Conservation (phyloP, 2,329 filamentous ascomycete genomes). For the Didymosphaeria variabile region DNA sequence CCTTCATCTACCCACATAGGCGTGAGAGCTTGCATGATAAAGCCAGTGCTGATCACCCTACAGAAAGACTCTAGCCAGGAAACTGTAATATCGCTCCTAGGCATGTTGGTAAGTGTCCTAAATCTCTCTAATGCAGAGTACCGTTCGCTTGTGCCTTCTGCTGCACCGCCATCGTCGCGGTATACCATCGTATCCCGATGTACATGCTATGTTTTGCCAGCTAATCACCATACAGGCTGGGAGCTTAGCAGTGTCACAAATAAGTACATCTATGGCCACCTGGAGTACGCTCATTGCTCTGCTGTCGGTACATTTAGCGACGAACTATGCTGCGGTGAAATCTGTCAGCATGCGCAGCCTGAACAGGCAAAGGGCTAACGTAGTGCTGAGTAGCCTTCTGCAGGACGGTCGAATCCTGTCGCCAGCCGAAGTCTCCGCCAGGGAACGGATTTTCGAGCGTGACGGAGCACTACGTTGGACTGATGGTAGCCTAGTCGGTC, state of each 20-base stretch:
- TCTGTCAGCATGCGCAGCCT: conserved; percentile 84
- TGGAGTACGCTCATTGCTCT: conserved; percentile 77
- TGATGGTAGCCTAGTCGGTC: conserved; percentile 58
- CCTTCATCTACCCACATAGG: conserved; percentile 24
- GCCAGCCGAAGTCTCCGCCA: conserved; percentile 70
- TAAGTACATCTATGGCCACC: conserved; percentile 76
- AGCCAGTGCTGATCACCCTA: conserved; percentile 27
- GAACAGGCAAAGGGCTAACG: conserved; percentile 85
- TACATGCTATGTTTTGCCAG: conserved; percentile 16
- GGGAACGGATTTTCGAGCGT: conserved; percentile 67
- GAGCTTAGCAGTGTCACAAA: conserved; percentile 78
- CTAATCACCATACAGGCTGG: conserved; percentile 63
- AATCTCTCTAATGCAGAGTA: conserved; percentile 18
- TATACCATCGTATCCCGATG: conserved; percentile 11
- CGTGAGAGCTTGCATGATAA: conserved; percentile 26
- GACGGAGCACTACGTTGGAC: conserved; percentile 72
- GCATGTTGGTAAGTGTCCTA: conserved; percentile 71
- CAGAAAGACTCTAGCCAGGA: conserved; percentile 93
- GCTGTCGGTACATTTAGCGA: conserved; percentile 78
- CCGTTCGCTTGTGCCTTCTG: conserved; percentile 8
- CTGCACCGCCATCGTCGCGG: background rate
- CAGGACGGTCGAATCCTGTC: conserved; percentile 60
- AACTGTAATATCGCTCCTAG: conserved; percentile 87
- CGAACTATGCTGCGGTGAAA: conserved; percentile 86
- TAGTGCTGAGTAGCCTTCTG: conserved; percentile 69